These are phyloP conservation scores for Cicer chorassanicum DNA, from an alignment of 306 rosid species.

Conservation along the genomic window DNA sequence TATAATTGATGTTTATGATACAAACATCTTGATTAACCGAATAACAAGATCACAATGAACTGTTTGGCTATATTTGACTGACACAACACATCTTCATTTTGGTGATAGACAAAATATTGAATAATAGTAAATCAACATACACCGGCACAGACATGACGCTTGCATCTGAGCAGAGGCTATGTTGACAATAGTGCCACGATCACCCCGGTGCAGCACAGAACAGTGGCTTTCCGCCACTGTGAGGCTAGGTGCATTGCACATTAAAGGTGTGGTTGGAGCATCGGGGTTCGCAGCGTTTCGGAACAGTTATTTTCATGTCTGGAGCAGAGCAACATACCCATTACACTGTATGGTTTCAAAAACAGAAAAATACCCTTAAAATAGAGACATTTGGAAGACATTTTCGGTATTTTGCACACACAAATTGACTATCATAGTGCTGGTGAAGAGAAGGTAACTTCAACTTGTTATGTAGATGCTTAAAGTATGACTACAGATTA, in stretches of 20 bases:
- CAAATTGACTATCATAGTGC: constrained; percentile 25
- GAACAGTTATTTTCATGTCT: too few relatives aligned
- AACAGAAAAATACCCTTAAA: too few relatives aligned
- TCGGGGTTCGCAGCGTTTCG: too few relatives aligned
- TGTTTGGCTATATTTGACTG: constrained; percentile 28
- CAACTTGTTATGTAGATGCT: background rate
- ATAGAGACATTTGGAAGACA: too few relatives aligned
- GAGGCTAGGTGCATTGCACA: too few relatives aligned
- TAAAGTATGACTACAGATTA: background rate
- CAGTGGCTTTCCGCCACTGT: too few relatives aligned
- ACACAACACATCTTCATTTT: background rate
- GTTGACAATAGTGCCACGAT: too few relatives aligned
- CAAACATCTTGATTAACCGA: constrained; percentile 30
- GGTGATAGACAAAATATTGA: background rate
- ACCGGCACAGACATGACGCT: constrained; percentile 12
- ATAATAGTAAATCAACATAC: background rate
- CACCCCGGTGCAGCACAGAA: too few relatives aligned
- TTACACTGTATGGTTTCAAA: too few relatives aligned
- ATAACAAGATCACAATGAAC: constrained; percentile 25
- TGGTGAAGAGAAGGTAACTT: constrained; percentile 10
- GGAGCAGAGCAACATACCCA: too few relatives aligned
- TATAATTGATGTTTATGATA: constrained; percentile 19
- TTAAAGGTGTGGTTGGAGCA: too few relatives aligned
- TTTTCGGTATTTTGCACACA: background rate
- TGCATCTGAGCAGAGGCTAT: background rate